Evolutionary conservation across 2,329 filamentous ascomycete genomes (phyloP), one percentile per base, ranked within the genome.

Genomic region (Pyrenochaeta sp.): DNA sequence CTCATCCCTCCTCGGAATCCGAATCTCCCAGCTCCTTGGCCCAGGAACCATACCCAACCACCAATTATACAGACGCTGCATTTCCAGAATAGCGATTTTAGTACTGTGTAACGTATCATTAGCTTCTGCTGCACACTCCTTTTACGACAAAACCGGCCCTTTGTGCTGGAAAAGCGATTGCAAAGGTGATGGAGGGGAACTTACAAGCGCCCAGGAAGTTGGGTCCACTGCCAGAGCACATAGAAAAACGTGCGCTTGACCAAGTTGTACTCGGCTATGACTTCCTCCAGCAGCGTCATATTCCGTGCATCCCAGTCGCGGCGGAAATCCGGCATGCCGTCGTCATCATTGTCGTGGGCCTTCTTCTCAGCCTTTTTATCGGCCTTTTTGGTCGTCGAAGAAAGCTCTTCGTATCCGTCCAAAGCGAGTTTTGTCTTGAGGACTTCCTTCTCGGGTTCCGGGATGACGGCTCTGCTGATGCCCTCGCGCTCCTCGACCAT

Each of bases 221-320:
- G 73, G 5, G 85, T 41, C 89, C 90, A 99, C 47, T 82, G 81
- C 53, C 70, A 78, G 7, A 94, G 17, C 2, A 97, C 84, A 58
- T 85, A 83, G 56, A 82, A 80, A 34, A 83, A 77, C 1, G 85
- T 85, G 44, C 78, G 77, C 61, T 77, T 81, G 9, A 96, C 79
- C 11, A 84, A 73, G 4, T 73, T 69, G 20, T 87, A 69, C 71
- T 97, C 93, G 1, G 79, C 71, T 55, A 77, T 74, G 50, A 93
- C 77, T 6, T 78, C 73, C 15, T 91, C 85, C 34, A 68, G 66
- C 1, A 86, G 1, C 0, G 79, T 77, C 30, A 74, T 74, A 21
- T 77, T 51, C 18, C 65, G 65, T 39, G 34, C 58, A 58, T 52
- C 72, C 68, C 37, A 80, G 70, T 68, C 44, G 18, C 45, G 77